Conservation (phyloP, 78 protist genomes). For the Isochrysis galbana region DNA sequence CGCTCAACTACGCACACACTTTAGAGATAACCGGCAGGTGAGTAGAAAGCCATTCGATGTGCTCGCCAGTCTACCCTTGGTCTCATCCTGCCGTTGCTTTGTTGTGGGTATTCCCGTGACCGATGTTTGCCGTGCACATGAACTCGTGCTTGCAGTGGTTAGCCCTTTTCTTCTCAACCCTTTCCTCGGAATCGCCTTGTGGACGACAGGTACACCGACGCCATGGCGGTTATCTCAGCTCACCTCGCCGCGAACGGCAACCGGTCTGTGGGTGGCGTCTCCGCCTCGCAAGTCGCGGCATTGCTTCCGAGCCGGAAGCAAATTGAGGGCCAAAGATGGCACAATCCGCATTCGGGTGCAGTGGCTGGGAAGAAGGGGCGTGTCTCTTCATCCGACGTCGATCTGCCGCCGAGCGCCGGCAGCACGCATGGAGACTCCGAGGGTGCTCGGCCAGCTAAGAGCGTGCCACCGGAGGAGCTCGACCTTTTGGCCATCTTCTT, state of each 20-base stretch:
- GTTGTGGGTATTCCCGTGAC: too few relatives aligned
- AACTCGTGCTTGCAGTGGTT: too few relatives aligned
- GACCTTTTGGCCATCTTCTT: constrained; percentile 77
- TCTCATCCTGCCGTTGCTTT: too few relatives aligned
- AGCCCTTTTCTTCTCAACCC: too few relatives aligned
- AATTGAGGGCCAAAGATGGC: neutral
- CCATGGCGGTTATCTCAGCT: neutral
- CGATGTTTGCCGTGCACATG: too few relatives aligned
- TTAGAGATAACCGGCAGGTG: too few relatives aligned
- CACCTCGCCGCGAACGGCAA: neutral
- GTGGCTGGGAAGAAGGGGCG: too few relatives aligned
- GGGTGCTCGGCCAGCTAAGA: neutral
- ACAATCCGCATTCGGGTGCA: neutral
- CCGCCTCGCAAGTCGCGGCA: neutral
- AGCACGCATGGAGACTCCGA: neutral
- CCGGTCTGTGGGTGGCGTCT: neutral
- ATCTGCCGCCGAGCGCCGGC: neutral
- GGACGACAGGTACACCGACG: constrained; percentile 15
- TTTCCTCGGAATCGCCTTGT: too few relatives aligned
- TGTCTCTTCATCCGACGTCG: too few relatives aligned
- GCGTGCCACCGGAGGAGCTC: constrained; percentile 61
- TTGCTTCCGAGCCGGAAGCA: neutral
- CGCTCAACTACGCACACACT: constrained; percentile 51
- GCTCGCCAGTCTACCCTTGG: too few relatives aligned
- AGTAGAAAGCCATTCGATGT: too few relatives aligned